Base-by-base conservation (phyloP, 768 basidiomycete genomes). In the Tylopilus plumbeoviolaceoides region DNA sequence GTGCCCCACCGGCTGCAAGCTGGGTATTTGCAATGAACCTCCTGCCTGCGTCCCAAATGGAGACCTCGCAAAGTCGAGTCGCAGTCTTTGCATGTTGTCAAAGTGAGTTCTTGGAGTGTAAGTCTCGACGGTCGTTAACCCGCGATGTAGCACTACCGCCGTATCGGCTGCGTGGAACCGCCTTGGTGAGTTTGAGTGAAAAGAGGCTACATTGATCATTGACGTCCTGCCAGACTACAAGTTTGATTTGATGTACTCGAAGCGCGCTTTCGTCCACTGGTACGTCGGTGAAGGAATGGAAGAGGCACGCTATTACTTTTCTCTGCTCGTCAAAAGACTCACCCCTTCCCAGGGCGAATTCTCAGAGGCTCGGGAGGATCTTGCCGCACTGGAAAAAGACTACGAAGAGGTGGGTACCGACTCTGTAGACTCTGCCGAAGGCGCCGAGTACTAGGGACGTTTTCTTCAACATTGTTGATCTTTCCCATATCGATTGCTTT, bases 261-360 rank as follows among this genome's bases (percentile, higher is more conserved):
- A 91, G 72, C 89, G 90, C 70, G 91, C 91, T 44, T 91, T 91
- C 59, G 87, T 89, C 23, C 87, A 90, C 70, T 89, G 92, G 93
- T 95, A 95, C 66, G 95, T 97, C 57, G 95, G 95, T 68, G 95
- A 98, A 75, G 95, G 95, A 78, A 98, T 98, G 95, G 95, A 98
- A 70, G 95, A 98, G 78, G 82, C 76, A 56, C 30, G 70, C 58
- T 9, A 8, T 47, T 23, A 23, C 46, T 50, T 17, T 38, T 51
- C 17, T 33, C 58, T 35, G 49, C 23, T 17, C 15, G 51, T 41
- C 27, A 49, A 40, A n/a, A 9, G 18, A 11, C 14, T 63, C 17
- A 68, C 39, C 14, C 11, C 4, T 23, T 42, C 50, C n/a, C 56
- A 87, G 81, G 95, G 95, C 70, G 95, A 99, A 75, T 98, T 98